phyloP scores from a whole-genome alignment of 768 basidiomycete genomes.

The Lentinula sp. region DNA sequence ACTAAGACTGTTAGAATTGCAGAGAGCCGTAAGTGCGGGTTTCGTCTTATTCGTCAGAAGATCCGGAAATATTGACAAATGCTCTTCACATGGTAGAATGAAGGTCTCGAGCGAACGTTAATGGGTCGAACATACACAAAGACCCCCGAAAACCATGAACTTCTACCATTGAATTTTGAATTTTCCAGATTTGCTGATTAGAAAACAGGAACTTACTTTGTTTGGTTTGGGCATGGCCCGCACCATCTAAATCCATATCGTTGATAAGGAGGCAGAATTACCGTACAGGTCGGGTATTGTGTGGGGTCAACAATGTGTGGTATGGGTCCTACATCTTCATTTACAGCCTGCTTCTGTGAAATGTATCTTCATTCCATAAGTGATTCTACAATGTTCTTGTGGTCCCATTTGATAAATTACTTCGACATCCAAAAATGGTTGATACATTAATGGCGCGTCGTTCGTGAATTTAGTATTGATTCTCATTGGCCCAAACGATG shows the following conservation, averaged over 20 bases:
- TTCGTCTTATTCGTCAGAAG: not conserved
- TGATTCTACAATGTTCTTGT: no score
- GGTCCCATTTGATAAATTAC: no score
- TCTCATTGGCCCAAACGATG: no score
- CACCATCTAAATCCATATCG: not conserved
- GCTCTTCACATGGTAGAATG: constrained; percentile 17
- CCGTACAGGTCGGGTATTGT: not conserved
- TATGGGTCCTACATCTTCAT: not conserved
- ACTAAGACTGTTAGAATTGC: constrained; percentile 60
- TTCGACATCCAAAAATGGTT: no score
- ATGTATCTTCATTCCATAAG: no score
- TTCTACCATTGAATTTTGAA: not conserved
- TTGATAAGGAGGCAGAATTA: not conserved
- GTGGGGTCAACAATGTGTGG: not conserved
- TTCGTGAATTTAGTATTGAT: no score
- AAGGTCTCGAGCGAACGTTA: constrained; percentile 17
- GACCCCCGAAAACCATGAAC: not conserved
- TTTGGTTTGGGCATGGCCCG: not conserved
- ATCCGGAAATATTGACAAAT: not conserved
- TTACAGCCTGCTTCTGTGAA: not conserved
- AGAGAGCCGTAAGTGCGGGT: constrained; percentile 50
- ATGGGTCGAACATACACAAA: not conserved
- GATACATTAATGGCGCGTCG: no score
- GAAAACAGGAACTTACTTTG: not conserved
- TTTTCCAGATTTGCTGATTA: not conserved